Conservation (phyloP, 1,284 basidiomycete species). For the Calocybe gambosa region DNA sequence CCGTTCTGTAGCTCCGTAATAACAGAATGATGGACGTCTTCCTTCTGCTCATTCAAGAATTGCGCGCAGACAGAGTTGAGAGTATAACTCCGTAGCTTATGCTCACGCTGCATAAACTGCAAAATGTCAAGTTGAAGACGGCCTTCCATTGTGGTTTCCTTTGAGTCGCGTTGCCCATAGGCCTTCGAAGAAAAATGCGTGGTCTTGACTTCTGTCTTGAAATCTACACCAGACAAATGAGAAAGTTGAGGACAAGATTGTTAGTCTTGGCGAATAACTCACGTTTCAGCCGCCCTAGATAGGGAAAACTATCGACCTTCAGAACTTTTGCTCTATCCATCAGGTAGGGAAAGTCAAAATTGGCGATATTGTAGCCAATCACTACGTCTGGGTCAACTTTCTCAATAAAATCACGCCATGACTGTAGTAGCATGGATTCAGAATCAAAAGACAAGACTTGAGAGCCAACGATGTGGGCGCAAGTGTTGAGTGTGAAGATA, state of each 20-base stretch:
- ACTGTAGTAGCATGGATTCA: slow-evolving; percentile 66
- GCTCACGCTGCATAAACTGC: slow-evolving; percentile 95
- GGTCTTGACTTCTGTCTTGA: slow-evolving; percentile 76
- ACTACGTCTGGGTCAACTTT: slow-evolving; percentile 89
- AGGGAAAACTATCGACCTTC: slow-evolving; percentile 68
- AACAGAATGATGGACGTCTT: slow-evolving; percentile 95
- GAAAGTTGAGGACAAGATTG: background rate
- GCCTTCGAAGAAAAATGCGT: slow-evolving; percentile 96
- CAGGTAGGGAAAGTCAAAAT: slow-evolving; percentile 93
- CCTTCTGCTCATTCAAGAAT: slow-evolving; percentile 95
- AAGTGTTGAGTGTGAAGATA: slow-evolving; percentile 92
- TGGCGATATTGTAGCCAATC: slow-evolving; percentile 89
- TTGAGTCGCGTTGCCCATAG: slow-evolving; percentile 92
- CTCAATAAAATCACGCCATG: slow-evolving; percentile 83
- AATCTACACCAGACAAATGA: slow-evolving; percentile 38
- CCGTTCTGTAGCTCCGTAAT: slow-evolving; percentile 97
- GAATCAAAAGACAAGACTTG: slow-evolving; percentile 84
- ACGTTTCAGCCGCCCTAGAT: slow-evolving; percentile 77
- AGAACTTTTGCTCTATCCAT: slow-evolving; percentile 84
- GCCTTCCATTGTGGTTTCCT: slow-evolving; percentile 85
- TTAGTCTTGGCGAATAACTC: slow-evolving; percentile 17
- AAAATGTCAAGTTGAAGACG: slow-evolving; percentile 89
- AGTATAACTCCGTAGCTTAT: slow-evolving; percentile 92
- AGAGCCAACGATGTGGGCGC: slow-evolving; percentile 90
- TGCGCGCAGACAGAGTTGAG: slow-evolving; percentile 95